A percentile compares a stretch with the other conserved stretches of the same genome.
phyloP scores from a whole-genome alignment of 768 basidiomycete genomes.

The Rhizopogon roseolus region DNA sequence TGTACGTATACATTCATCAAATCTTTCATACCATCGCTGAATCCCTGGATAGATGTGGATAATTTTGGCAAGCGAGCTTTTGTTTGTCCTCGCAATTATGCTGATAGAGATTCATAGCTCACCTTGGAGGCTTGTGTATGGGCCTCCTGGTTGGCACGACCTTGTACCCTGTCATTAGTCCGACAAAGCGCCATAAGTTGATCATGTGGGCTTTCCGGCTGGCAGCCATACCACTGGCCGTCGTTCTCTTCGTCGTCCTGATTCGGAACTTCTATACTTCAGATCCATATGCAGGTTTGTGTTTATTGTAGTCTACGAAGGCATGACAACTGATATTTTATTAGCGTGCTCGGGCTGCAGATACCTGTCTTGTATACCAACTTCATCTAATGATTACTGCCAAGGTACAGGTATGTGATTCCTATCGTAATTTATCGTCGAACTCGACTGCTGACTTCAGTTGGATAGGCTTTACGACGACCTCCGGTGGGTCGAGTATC shows the following conservation, averaged over 20 bases:
- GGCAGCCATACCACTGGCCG: conserved; percentile 65
- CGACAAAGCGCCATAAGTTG: conserved; percentile 63
- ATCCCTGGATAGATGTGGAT: conserved; percentile 59
- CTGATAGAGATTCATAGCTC: conserved; percentile 39
- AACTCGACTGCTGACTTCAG: conserved; percentile 2
- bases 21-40: conserved; percentile 8
- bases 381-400: conserved; percentile 64
- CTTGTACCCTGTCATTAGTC: conserved; percentile 87
- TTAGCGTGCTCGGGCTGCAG: conserved; percentile 83
- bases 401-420: conserved; percentile 34
- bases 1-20: conserved; percentile 42
- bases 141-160: conserved; percentile 78
- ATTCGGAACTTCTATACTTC: conserved; percentile 86
- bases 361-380: conserved; percentile 88
- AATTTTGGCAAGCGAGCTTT: conserved; percentile 64
- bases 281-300: conserved; percentile 76
- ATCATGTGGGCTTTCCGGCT: conserved; percentile 73
- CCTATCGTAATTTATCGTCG: not conserved
- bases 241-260: conserved; percentile 80
- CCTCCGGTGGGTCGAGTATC: conserved; percentile 25
- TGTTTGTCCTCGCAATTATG: not conserved
- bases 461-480: conserved; percentile 23
- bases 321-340: not conserved
- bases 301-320: not conserved
- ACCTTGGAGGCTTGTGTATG: conserved; percentile 85